These are phyloP conservation scores for Globisporangium middletonii DNA, from an alignment of 352 stramenopile species.

Conservation along the genomic window DNA sequence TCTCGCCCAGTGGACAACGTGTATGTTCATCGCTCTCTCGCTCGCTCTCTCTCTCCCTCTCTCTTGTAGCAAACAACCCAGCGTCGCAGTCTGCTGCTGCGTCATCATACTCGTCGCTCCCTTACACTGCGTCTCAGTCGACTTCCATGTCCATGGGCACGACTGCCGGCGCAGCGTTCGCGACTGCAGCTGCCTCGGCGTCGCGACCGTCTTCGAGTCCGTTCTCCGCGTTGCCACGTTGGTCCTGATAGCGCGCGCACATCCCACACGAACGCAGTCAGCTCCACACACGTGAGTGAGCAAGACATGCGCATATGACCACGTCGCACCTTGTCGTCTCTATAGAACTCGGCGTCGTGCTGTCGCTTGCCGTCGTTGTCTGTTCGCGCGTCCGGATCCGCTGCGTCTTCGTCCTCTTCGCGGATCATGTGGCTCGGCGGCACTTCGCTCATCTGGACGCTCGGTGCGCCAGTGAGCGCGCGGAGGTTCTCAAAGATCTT, in stretches of 20 bases:
- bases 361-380: slow-evolving; percentile 70
- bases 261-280: neutral
- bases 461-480: slow-evolving; percentile 65
- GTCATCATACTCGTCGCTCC: neutral
- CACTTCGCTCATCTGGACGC: slow-evolving; percentile 74
- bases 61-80: no score
- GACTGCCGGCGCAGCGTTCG: slow-evolving; percentile 56
- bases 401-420: slow-evolving; percentile 76
- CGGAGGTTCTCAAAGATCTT: slow-evolving; percentile 85
- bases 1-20: no score
- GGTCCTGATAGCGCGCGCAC: slow-evolving; percentile 19
- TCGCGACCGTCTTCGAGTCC: slow-evolving; percentile 18
- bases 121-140: slow-evolving; percentile 24
- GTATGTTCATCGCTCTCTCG: no score
- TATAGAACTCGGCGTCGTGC: slow-evolving; percentile 81
- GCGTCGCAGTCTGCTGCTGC: neutral
- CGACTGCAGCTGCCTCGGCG: slow-evolving; percentile 20
- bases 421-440: slow-evolving; percentile 65
- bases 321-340: slow-evolving; percentile 52
- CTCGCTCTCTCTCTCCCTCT: no score
- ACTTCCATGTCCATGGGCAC: slow-evolving; percentile 82
- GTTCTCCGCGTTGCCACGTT: slow-evolving; percentile 50
- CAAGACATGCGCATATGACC: no score
- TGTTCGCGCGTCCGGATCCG: slow-evolving; percentile 55
- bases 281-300: no score